phyloP scores from a whole-genome alignment of 148 eudicot species.

The Cornus controversa region DNA sequence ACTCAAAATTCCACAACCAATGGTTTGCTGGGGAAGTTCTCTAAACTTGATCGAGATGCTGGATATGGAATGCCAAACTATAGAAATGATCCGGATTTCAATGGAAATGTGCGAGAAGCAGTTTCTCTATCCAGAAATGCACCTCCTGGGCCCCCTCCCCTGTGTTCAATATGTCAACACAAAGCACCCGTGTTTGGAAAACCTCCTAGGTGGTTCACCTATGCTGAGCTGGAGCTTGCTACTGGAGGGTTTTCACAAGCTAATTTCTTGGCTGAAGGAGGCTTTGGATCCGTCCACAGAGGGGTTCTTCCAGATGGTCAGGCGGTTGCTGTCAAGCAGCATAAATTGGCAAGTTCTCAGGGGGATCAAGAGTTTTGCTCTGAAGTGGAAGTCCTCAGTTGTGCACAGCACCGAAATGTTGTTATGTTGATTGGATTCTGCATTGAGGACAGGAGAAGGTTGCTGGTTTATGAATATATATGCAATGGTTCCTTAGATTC shows the following conservation, averaged over 20 bases:
- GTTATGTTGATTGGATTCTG: constrained; percentile 50
- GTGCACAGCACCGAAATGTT: constrained; percentile 53
- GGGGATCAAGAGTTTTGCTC: constrained; percentile 56
- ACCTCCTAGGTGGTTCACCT: constrained; percentile 87
- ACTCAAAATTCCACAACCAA: constrained; percentile 35
- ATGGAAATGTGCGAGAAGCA: constrained; percentile 74
- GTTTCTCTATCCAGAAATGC: constrained; percentile 62
- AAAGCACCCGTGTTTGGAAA: constrained; percentile 85
- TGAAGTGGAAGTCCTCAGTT: constrained; percentile 51
- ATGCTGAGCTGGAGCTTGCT: constrained; percentile 84
- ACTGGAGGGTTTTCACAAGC: constrained; percentile 81
- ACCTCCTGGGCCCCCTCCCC: constrained; percentile 76
- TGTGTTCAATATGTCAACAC: constrained; percentile 87
- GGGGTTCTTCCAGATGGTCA: constrained; percentile 52
- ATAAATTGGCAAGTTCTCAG: constrained; percentile 50
- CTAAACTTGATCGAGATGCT: constrained; percentile 54
- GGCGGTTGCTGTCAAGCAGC: constrained; percentile 51
- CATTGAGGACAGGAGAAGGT: constrained; percentile 42
- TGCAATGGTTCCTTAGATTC: constrained; percentile 51
- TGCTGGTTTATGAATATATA: constrained; percentile 46
- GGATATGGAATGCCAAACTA: constrained; percentile 43
- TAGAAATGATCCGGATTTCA: constrained; percentile 51
- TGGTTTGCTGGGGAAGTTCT: constrained; percentile 43
- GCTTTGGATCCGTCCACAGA: constrained; percentile 51
- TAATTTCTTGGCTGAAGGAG: constrained; percentile 90